phyloP scores from a whole-genome alignment of 768 basidiomycete genomes.

The Boletus sp. region DNA sequence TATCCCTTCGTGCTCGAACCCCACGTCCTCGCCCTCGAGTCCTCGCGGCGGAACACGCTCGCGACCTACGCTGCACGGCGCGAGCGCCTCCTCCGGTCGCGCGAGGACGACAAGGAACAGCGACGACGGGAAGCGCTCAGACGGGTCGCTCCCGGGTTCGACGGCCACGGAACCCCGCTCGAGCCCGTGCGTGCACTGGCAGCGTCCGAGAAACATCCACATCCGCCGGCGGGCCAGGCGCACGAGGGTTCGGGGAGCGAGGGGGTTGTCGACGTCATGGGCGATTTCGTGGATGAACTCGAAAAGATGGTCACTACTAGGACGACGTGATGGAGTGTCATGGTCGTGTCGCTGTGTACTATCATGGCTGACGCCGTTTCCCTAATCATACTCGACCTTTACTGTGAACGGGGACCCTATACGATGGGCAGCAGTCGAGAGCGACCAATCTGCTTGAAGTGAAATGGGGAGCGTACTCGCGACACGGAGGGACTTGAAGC shows the following conservation, averaged over 20 bases:
- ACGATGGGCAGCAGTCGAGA: neutral
- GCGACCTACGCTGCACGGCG: slow-evolving; percentile 64
- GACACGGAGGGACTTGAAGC: no score
- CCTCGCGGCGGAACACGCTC: slow-evolving; percentile 66
- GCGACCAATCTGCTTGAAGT: neutral
- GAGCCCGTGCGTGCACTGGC: slow-evolving; percentile 21
- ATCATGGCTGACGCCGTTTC: no score
- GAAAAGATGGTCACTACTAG: slow-evolving; percentile 53
- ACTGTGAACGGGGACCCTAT: neutral
- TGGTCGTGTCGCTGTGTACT: no score
- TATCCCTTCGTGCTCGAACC: slow-evolving; percentile 95
- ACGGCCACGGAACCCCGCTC: slow-evolving; percentile 59
- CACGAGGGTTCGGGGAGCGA: neutral
- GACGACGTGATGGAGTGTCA: neutral
- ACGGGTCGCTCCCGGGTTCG: slow-evolving; percentile 82
- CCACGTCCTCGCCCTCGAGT: slow-evolving; percentile 75
- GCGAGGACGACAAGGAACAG: slow-evolving; percentile 77
- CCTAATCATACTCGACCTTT: neutral
- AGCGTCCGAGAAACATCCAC: slow-evolving; percentile 12
- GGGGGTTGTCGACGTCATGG: slow-evolving; percentile 60
- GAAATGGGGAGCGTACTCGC: neutral
- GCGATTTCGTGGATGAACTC: slow-evolving; percentile 77
- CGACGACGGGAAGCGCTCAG: slow-evolving; percentile 63
- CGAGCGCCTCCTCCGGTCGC: slow-evolving; percentile 64
- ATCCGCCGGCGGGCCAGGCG: neutral